Percentiles rank a stretch among this genome's conserved stretches.
phyloP scores from a whole-genome alignment of 2,329 filamentous ascomycete genomes.

The Diaporthe velutina region DNA sequence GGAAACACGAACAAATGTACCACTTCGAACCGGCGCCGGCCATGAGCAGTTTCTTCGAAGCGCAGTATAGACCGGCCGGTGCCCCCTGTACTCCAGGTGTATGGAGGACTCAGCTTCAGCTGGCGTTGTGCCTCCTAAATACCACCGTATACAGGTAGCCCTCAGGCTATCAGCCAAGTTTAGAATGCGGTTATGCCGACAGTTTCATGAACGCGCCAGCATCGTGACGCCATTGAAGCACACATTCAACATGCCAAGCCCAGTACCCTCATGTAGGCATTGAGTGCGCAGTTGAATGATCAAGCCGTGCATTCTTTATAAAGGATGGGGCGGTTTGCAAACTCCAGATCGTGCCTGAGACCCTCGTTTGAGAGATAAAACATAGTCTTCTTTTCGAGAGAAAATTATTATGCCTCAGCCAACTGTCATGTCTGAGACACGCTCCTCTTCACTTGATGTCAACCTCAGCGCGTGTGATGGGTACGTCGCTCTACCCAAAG shows the following conservation, averaged over 20 bases:
- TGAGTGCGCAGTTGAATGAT: not conserved
- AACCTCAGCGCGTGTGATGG: not conserved
- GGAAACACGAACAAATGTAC: not conserved
- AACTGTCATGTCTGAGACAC: constrained; percentile 11
- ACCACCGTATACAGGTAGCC: not conserved
- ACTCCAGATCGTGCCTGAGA: not conserved
- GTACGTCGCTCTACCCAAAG: not conserved
- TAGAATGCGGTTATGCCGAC: not conserved
- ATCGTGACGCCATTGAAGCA: not conserved
- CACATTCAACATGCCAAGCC: not conserved
- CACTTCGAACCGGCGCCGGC: not conserved
- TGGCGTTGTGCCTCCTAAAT: not conserved
- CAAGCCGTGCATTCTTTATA: not conserved
- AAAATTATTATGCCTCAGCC: not conserved
- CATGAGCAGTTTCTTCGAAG: not conserved
- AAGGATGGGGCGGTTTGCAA: not conserved
- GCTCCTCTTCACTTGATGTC: constrained; percentile 31
- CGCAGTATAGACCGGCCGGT: not conserved
- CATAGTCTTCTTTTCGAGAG: not conserved
- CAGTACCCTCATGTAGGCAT: not conserved
- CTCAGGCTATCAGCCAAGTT: not conserved
- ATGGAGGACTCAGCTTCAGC: not conserved
- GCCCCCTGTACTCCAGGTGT: no score
- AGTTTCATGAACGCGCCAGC: not conserved
- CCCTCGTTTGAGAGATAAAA: not conserved